phyloP scores from a whole-genome alignment of 108 stramenopile species.

The Bacterosira constricta region DNA sequence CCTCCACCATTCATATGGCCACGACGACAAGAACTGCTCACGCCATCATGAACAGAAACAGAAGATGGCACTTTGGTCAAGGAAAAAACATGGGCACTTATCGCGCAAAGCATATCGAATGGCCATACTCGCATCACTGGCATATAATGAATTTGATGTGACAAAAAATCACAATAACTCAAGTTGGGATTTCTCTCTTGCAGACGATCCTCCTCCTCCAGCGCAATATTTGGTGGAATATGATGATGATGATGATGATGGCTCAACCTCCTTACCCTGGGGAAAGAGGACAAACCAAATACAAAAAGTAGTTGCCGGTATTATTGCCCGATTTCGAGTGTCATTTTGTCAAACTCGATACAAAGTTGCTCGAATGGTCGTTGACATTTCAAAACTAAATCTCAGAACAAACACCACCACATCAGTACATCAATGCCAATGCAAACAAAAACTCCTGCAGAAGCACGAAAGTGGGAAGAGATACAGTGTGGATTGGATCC shows the following conservation, averaged over 20 bases:
- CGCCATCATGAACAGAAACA: too few species aligned
- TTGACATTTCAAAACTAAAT: background rate
- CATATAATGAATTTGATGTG: conserved; percentile 52
- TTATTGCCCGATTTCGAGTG: conserved; percentile 3
- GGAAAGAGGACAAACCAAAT: background rate
- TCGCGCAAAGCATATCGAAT: conserved; percentile 45
- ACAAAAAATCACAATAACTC: background rate
- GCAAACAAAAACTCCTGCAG: background rate
- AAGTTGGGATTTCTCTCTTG: conserved; percentile 6
- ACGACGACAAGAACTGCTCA: too few species aligned
- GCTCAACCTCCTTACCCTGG: too few species aligned
- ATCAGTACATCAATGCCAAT: too few species aligned
- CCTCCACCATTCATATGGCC: too few species aligned
- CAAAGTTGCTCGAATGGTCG: background rate
- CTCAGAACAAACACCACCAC: background rate
- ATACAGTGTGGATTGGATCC: conserved; percentile 36
- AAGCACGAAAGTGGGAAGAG: background rate
- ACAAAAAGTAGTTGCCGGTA: background rate
- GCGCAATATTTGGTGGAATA: background rate
- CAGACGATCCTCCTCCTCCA: background rate
- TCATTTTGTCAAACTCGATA: background rate
- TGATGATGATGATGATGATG: background rate
- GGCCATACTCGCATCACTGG: conserved; percentile 44
- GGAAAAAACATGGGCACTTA: background rate
- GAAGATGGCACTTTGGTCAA: too few species aligned